These are phyloP conservation scores for Porodaedalea pini DNA, from an alignment of 1,284 basidiomycete genomes.

Conservation along the genomic window DNA sequence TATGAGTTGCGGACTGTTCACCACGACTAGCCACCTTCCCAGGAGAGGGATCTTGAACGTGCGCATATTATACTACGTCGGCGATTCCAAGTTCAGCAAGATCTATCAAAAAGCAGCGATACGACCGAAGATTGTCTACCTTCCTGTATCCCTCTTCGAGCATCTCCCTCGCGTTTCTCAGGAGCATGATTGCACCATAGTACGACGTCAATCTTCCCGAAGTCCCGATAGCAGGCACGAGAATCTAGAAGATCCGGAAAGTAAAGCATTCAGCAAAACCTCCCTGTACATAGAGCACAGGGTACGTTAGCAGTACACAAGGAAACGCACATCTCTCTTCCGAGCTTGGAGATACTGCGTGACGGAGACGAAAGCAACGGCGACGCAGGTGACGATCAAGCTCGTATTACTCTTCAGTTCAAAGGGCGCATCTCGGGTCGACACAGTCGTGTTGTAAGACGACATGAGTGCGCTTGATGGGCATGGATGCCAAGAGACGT, in stretches of 20 bases:
- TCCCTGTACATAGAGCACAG: no score
- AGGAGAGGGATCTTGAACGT: conserved; percentile 35
- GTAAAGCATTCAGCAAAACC: background rate
- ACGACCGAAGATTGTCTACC: background rate
- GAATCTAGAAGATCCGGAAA: conserved; percentile 10
- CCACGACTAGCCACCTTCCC: conserved; percentile 32
- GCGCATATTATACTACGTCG: conserved; percentile 6
- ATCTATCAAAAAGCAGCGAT: background rate
- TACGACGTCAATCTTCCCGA: conserved; percentile 13
- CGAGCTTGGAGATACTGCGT: conserved; percentile 11
- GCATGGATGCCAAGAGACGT: no score
- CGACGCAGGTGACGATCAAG: background rate
- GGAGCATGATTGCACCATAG: conserved; percentile 5
- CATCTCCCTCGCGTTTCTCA: background rate
- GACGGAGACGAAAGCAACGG: background rate
- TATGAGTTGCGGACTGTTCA: conserved; percentile 31
- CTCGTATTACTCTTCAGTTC: background rate
- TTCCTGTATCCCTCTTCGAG: conserved; percentile 15
- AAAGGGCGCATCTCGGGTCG: background rate
- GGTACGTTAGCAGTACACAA: background rate
- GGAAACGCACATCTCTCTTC: conserved; percentile 9
- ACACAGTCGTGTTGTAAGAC: no score
- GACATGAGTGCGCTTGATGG: no score
- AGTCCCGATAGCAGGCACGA: conserved; percentile 11
- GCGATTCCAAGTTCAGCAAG: background rate